These are phyloP conservation scores for Nemania sp. DNA, from an alignment of 2,329 filamentous ascomycete genomes.

Conservation along the genomic window DNA sequence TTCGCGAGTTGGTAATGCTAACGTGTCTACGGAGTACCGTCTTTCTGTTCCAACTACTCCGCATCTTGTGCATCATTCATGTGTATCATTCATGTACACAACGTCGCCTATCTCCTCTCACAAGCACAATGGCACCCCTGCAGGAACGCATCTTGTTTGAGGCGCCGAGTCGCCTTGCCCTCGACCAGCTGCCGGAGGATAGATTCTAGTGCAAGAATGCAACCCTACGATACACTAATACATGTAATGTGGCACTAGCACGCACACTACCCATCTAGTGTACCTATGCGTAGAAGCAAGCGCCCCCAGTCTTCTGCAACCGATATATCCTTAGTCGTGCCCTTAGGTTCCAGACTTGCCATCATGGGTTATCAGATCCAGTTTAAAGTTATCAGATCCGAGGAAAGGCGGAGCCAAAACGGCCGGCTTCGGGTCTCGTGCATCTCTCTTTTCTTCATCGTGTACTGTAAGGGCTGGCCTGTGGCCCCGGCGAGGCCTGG, in stretches of 20 bases:
- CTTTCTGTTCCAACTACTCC: too few species aligned
- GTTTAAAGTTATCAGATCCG: slow-evolving; percentile 41
- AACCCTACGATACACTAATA: not conserved
- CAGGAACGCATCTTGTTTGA: not conserved
- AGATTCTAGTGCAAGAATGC: not conserved
- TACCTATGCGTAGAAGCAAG: slow-evolving; percentile 2
- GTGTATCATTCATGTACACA: too few species aligned
- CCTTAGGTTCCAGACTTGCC: too few species aligned
- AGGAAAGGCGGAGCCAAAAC: slow-evolving; percentile 25
- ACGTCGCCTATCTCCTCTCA: too few species aligned
- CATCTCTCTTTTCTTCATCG: slow-evolving; percentile 1
- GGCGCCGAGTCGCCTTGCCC: slow-evolving; percentile 5
- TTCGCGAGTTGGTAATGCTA: too few species aligned
- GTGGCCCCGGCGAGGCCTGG: slow-evolving; percentile 7
- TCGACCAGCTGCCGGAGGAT: too few species aligned
- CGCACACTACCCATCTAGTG: too few species aligned
- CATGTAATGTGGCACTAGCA: too few species aligned
- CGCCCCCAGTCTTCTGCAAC: slow-evolving; percentile 21
- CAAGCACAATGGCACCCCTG: not conserved
- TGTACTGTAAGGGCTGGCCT: too few species aligned
- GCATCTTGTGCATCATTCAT: too few species aligned
- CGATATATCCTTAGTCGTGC: slow-evolving; percentile 11
- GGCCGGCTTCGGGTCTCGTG: slow-evolving; percentile 30
- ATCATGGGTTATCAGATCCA: slow-evolving; percentile 38
- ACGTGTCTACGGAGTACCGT: too few species aligned